Evolutionary conservation across 1,284 basidiomycete genomes (phyloP), one percentile per base, ranked within the genome.

Genomic region (Athelia psychrophila): DNA sequence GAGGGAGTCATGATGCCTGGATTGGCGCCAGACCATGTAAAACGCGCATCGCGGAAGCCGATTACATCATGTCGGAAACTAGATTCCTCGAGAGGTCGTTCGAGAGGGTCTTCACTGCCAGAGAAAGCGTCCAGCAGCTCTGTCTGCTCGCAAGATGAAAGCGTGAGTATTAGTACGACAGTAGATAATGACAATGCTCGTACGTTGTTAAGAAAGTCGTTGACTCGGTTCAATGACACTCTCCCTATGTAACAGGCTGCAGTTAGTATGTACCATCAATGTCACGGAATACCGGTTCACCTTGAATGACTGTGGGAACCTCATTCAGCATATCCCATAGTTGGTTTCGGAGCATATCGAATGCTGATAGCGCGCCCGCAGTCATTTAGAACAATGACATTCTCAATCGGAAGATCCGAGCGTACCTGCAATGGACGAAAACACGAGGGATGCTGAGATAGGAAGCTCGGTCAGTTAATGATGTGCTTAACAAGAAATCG

Each of bases 281-380:
- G 13, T 13, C 13, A 30, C 13, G 27, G 6, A 13, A 13, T 75
- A 54, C 27, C 27, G 13, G 6, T 6, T 30, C 33, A 56, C 53
- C 70, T 58, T 56, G 52, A 12, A 64, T 55, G 10, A 58, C 44
- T 25, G 50, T 56, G 9, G 64, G 58, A 8, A 60, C 44, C 54
- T 49, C 32, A 44, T 53, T 58, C 42, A 66, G 59, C 8, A 68
- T 56, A 50, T 64, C 59, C 54, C 67, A 67, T 33, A 75, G 63
- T 53, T 74, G 70, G 20, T 70, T 68, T 19, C 70, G 65, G 35
- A 78, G 58, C 57, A 76, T 67, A 50, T 76, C 74, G 55, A 79
- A 77, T 13, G 77, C 27, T 30, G 13, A n/a, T n/a, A n/a, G n/a
- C n/a, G n/a, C n/a, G n/a, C n/a, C n/a, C n/a, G n/a, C n/a, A 30